A percentile compares a stretch with the other conserved stretches of the same genome.
Conservation (phyloP, 495 filamentous ascomycete species). For the Lepraria neglecta region DNA sequence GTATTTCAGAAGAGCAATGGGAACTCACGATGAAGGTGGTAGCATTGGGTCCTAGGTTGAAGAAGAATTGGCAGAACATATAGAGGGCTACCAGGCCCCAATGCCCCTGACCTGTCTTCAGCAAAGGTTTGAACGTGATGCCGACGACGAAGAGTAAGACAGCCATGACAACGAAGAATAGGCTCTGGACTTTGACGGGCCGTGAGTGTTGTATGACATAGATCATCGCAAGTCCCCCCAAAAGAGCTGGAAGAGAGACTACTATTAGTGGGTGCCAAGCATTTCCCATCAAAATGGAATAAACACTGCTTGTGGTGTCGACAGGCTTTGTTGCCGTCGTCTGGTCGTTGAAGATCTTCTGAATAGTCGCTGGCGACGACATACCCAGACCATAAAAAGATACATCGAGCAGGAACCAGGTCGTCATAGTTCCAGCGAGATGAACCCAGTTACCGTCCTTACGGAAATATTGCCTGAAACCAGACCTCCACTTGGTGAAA, state of each 20-base stretch:
- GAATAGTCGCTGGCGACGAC: neutral
- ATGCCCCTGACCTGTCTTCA: neutral
- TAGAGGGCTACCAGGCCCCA: neutral
- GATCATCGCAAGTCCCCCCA: neutral
- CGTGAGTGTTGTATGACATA: slow-evolving; percentile 8
- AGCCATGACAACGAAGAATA: neutral
- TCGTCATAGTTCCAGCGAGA: neutral
- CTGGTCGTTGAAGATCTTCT: neutral
- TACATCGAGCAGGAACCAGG: neutral
- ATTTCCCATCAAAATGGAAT: slow-evolving; percentile 1
- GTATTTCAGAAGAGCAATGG: no score
- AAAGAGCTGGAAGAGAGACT: slow-evolving; percentile 1
- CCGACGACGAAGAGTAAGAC: neutral
- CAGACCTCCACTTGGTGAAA: neutral
- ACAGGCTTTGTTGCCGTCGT: neutral
- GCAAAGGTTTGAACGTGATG: neutral
- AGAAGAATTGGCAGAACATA: slow-evolving; percentile 6
- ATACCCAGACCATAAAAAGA: neutral
- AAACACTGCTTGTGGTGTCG: neutral
- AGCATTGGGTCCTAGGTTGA: slow-evolving; percentile 3
- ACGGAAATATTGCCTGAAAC: neutral
- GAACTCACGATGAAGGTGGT: neutral
- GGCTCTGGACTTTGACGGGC: neutral
- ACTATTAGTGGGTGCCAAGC: slow-evolving; percentile 1
- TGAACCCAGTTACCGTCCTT: neutral